Conservation (phyloP, 805 yeast genomes). For the Suhomyces prunicola region DNA sequence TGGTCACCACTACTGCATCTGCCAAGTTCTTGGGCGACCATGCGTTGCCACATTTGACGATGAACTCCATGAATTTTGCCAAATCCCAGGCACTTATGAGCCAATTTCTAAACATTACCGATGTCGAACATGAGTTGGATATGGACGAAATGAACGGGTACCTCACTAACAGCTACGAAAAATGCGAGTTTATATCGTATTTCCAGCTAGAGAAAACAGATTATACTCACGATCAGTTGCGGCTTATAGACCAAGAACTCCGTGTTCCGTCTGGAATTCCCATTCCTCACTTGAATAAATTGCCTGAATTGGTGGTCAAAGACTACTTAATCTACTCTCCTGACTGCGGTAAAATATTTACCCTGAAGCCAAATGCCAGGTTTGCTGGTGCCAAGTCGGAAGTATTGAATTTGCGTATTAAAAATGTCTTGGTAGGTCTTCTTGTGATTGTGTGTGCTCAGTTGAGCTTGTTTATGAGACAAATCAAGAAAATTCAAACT, state of each 20-base stretch:
- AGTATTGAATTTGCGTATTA: conserved; percentile 36
- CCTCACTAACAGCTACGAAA: conserved; percentile 30
- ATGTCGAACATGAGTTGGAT: conserved; percentile 35
- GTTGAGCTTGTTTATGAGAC: conserved; percentile 57
- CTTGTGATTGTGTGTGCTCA: conserved; percentile 46
- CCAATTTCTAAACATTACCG: conserved; percentile 43
- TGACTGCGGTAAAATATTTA: conserved; percentile 70
- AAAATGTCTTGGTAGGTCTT: conserved; percentile 43
- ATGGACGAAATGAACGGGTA: conserved; percentile 36
- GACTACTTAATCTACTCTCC: conserved; percentile 76
- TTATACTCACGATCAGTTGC: conserved; percentile 49
- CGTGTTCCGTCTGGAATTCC: conserved; percentile 78
- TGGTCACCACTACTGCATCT: conserved; percentile 55
- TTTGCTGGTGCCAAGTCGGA: conserved; percentile 60
- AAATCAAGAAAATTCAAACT: conserved; percentile 68
- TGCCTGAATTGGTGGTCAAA: conserved; percentile 56
- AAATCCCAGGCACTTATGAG: conserved; percentile 43
- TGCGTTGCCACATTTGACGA: conserved; percentile 57
- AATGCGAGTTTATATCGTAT: conserved; percentile 71
- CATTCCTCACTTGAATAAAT: conserved; percentile 29
- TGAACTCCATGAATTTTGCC: conserved; percentile 37
- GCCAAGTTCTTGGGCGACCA: conserved; percentile 63
- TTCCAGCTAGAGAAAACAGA: conserved; percentile 67
- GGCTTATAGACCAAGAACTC: conserved; percentile 69
- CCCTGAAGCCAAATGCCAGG: conserved; percentile 10